Evolutionary conservation across 148 eudicot species (phyloP).

Genomic region (Agrostemma githago): DNA sequence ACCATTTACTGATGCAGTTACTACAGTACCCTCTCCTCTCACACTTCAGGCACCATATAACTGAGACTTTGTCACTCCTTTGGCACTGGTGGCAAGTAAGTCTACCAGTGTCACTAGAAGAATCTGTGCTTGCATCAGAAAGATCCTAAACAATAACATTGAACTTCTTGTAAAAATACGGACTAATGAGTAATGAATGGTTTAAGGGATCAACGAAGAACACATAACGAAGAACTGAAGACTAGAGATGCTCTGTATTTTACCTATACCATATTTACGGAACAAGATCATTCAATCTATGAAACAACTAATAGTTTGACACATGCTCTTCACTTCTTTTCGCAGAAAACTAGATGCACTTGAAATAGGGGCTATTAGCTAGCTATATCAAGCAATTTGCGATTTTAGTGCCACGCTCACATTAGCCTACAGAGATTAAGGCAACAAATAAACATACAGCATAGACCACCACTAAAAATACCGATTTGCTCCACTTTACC

Average conservation of each 20-base stretch:
- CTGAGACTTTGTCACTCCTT: slow-evolving; percentile 39
- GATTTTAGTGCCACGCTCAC: background rate
- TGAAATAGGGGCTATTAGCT: background rate
- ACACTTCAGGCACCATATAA: slow-evolving; percentile 81
- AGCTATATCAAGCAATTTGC: slow-evolving; percentile 7
- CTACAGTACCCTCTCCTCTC: slow-evolving; percentile 85
- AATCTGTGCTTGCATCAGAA: slow-evolving; percentile 59
- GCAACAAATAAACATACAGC: background rate
- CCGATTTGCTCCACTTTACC: background rate
- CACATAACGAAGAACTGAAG: background rate
- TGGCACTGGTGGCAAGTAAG: slow-evolving; percentile 88
- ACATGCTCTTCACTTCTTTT: background rate
- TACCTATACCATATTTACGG: background rate
- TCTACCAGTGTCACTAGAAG: slow-evolving; percentile 65
- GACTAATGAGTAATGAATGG: background rate
- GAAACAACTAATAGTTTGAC: background rate
- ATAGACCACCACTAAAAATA: background rate
- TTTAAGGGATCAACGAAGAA: background rate
- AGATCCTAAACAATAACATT: slow-evolving; percentile 43
- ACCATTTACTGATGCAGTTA: slow-evolving; percentile 83
- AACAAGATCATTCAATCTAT: background rate
- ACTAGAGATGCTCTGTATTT: background rate
- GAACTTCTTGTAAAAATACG: background rate
- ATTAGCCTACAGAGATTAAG: background rate
- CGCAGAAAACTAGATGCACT: background rate